Evolutionary conservation across 768 basidiomycete species (phyloP).

Genomic region (Dioszegia crocea): DNA sequence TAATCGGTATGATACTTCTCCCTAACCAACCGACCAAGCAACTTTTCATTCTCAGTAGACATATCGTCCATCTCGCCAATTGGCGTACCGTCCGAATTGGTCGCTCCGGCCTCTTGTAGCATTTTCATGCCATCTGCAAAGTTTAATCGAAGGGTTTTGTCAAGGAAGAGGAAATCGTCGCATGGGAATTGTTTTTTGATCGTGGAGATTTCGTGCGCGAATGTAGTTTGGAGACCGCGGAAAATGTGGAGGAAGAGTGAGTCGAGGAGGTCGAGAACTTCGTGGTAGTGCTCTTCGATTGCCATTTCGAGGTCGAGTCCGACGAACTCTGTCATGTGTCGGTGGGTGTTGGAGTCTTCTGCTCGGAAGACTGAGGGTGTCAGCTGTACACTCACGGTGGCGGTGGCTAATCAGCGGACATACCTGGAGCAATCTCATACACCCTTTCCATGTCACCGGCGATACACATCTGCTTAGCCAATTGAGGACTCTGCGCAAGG

Average conservation of each 20-base stretch:
- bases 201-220: constrained; percentile 73
- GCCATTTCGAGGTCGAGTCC: constrained; percentile 99
- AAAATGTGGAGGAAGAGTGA: constrained; percentile 81
- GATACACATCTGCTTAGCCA: constrained; percentile 99
- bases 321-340: constrained; percentile 97
- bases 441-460: constrained; percentile 97
- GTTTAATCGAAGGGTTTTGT: constrained; percentile 77
- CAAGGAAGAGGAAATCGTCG: constrained; percentile 91
- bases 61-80: constrained; percentile 81
- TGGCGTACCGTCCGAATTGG: constrained; percentile 41
- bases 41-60: constrained; percentile 89
- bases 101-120: constrained; percentile 71
- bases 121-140: constrained; percentile 85
- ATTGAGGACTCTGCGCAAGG: constrained; percentile 93
- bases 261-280: constrained; percentile 90
- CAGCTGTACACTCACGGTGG: not conserved
- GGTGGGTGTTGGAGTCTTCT: constrained; percentile 93
- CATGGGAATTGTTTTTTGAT: constrained; percentile 85
- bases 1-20: constrained; percentile 96
- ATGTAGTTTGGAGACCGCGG: constrained; percentile 70
- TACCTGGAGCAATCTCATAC: constrained; percentile 78
- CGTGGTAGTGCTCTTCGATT: constrained; percentile 98
- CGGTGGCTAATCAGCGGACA: not conserved
- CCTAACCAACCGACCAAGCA: constrained; percentile 81
- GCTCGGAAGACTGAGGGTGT: constrained; percentile 82